phyloP scores from a whole-genome alignment of 345 rosid species.

The thale cress (Arabidopsis thaliana) region TAIR10.1 NC_003075.7:14247501-14248000 shows the following conservation, averaged over 20 bases:
- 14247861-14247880: conserved; percentile 72
- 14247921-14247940: conserved; percentile 6
- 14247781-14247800: conserved; percentile 95
- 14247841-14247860: conserved; percentile 85
- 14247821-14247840: conserved; percentile 86
- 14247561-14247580: conserved; percentile 15
- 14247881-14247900: neutral
- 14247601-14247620: conserved; percentile 82
- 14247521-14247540: conserved; percentile 11
- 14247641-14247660: conserved; percentile 77
- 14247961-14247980: conserved; percentile 82
- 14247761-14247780: conserved; percentile 31
- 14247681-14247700: neutral
- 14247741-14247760: conserved; percentile 4
- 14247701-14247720: neutral
- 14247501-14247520: conserved; percentile 66
- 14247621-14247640: conserved; percentile 70
- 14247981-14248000: conserved; percentile 85
- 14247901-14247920: neutral
- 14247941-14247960: conserved; percentile 73
- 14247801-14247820: conserved; percentile 79
- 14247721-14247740: neutral
- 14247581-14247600: conserved; percentile 83
- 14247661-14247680: neutral
- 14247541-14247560: neutral